A percentile compares a stretch with the other conserved stretches of the same genome.
phyloP scores from a whole-genome alignment of 352 stramenopile species.

The Phytophthora capsici region DNA sequence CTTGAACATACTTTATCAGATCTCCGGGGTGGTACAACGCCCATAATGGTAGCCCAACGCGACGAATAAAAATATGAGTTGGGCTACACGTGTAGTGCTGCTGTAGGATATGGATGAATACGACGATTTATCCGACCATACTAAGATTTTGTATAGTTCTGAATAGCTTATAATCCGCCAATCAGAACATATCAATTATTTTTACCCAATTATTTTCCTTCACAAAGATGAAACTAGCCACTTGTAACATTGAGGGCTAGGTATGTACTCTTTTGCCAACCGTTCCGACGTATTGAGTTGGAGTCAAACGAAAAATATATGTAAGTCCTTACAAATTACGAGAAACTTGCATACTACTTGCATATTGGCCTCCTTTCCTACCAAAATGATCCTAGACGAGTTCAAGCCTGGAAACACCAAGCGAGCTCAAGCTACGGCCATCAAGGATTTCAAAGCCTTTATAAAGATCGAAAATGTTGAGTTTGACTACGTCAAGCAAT shows the following conservation, averaged over 20 bases:
- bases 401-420: constrained; percentile 23
- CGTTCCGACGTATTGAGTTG: constrained; percentile 17
- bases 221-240: too few relatives aligned
- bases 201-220: constrained; percentile 12
- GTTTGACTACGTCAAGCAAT: too few relatives aligned
- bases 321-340: constrained; percentile 12
- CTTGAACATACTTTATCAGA: too few relatives aligned
- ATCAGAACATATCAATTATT: background rate
- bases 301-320: constrained; percentile 16
- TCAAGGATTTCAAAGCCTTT: constrained; percentile 22
- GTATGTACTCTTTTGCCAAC: constrained; percentile 12
- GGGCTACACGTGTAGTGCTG: too few relatives aligned
- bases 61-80: too few relatives aligned
- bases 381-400: constrained; percentile 21
- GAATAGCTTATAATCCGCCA: background rate
- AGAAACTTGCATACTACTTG: constrained; percentile 14
- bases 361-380: constrained; percentile 27
- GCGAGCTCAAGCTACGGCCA: constrained; percentile 7
- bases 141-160: constrained; percentile 12
- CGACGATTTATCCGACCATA: constrained; percentile 27
- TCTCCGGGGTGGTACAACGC: too few relatives aligned
- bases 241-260: background rate
- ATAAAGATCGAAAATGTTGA: too few relatives aligned
- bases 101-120: constrained; percentile 32
- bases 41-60: too few relatives aligned